Conservation (phyloP, 2,329 filamentous ascomycete genomes). For the Cladosporium sp. region DNA sequence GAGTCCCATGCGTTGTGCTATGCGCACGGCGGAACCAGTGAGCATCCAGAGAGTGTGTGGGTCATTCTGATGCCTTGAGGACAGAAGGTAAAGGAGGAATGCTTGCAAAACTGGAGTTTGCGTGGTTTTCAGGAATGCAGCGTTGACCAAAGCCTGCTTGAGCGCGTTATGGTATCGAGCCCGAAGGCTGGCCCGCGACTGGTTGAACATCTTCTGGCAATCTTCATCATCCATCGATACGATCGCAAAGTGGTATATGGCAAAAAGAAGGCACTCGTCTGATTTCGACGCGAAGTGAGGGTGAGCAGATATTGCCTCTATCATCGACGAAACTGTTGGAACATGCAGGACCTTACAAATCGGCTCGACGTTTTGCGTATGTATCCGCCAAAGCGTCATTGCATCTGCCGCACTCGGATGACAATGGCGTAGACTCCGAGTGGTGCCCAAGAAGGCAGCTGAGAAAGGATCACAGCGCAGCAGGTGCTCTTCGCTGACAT, state of each 20-base stretch:
- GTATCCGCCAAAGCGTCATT: slow-evolving; percentile 54
- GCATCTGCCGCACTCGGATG: slow-evolving; percentile 46
- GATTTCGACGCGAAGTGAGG: slow-evolving; percentile 53
- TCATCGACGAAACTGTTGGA: slow-evolving; percentile 47
- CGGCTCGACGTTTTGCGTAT: slow-evolving; percentile 65
- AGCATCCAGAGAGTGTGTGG: slow-evolving; percentile 57
- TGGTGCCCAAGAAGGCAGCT: slow-evolving; percentile 19
- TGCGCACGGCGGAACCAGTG: slow-evolving; percentile 54
- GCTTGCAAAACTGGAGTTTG: slow-evolving; percentile 63
- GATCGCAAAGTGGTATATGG: slow-evolving; percentile 54
- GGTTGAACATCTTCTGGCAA: slow-evolving; percentile 42
- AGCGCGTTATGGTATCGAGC: slow-evolving; percentile 38
- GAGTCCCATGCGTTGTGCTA: slow-evolving; percentile 55
- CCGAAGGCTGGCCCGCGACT: slow-evolving; percentile 47
- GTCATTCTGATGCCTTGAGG: slow-evolving; percentile 37
- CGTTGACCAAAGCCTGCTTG: slow-evolving; percentile 61
- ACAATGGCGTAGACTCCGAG: slow-evolving; percentile 34
- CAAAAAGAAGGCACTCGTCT: slow-evolving; percentile 53
- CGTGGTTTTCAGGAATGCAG: slow-evolving; percentile 59
- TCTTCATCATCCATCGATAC: slow-evolving; percentile 45
- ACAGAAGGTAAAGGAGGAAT: slow-evolving; percentile 54
- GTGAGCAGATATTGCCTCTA: slow-evolving; percentile 36
- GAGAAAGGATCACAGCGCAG: slow-evolving; percentile 21
- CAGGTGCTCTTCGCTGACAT: slow-evolving; percentile 24
- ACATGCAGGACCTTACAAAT: slow-evolving; percentile 65